A percentile compares a stretch with the other conserved stretches of the same genome.
Evolutionary conservation across 2,329 filamentous ascomycete genomes (phyloP).

Genomic region (Coniochaeta hoffmannii): DNA sequence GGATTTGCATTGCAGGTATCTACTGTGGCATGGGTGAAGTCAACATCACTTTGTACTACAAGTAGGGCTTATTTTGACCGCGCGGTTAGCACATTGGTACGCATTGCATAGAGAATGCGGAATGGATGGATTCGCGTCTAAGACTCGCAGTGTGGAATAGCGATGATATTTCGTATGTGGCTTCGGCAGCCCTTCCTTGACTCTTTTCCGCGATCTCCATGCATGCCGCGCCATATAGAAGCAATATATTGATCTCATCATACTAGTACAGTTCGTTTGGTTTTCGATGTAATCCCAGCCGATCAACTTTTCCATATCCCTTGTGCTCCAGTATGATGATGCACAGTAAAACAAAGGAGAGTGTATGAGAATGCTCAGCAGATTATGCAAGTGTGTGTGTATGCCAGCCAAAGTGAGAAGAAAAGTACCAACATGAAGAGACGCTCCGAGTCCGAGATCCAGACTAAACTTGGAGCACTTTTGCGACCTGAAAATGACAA

Average conservation of each 20-base stretch:
- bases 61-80: too few relatives aligned
- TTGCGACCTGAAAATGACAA: not conserved
- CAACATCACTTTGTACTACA: too few relatives aligned
- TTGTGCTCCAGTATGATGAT: not conserved
- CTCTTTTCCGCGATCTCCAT: not conserved
- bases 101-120: too few relatives aligned
- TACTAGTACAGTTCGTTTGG: not conserved
- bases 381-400: constrained; percentile 1
- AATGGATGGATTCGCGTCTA: too few relatives aligned
- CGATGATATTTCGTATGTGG: not conserved
- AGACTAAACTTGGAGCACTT: not conserved
- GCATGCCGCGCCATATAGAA: not conserved
- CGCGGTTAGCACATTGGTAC: too few relatives aligned
- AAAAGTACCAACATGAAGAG: not conserved
- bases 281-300: not conserved
- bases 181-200: not conserved
- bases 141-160: not conserved
- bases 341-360: not conserved
- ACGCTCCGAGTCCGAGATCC: not conserved
- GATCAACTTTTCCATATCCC: not conserved
- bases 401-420: not conserved
- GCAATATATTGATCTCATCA: not conserved
- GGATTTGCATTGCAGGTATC: too few relatives aligned
- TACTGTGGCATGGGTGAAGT: too few relatives aligned
- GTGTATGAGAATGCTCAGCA: not conserved